These are phyloP conservation scores for Ceriops zippeliana DNA, from an alignment of 345 rosid species.

Conservation along the genomic window DNA sequence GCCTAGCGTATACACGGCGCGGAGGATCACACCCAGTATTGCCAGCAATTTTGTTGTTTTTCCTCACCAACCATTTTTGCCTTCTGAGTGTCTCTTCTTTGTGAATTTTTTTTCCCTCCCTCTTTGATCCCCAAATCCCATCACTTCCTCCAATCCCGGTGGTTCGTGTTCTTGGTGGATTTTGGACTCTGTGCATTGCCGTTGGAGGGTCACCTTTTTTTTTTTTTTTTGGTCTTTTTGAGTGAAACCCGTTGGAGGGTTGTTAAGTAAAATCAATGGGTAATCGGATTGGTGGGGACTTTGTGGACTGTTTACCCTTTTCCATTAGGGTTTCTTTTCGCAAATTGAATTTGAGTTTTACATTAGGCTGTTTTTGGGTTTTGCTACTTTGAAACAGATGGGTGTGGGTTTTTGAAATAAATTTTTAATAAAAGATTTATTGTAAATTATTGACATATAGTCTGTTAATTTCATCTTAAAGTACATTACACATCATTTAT, in stretches of 20 bases:
- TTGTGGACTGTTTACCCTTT: background rate
- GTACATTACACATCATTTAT: background rate
- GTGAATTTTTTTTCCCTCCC: constrained; percentile 14
- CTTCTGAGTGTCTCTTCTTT: constrained; percentile 19
- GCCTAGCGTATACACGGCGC: constrained; percentile 76
- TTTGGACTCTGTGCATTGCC: background rate
- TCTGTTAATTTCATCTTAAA: background rate
- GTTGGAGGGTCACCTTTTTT: background rate
- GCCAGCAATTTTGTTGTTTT: constrained; percentile 52
- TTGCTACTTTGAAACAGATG: too few relatives aligned
- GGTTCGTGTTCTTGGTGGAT: background rate
- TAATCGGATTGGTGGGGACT: constrained; percentile 6
- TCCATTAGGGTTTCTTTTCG: background rate
- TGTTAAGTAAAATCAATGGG: too few relatives aligned
- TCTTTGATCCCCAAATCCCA: constrained; percentile 55
- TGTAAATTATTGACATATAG: background rate
- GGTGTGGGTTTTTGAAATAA: too few relatives aligned
- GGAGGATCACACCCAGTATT: constrained; percentile 57
- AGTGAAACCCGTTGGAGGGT: background rate
- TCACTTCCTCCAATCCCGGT: constrained; percentile 34
- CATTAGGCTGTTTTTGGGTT: too few relatives aligned
- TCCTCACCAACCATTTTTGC: constrained; percentile 51
- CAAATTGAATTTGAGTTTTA: too few relatives aligned
- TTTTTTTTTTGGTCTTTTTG: background rate
- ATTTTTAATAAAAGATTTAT: background rate